Evolutionary conservation across 805 yeast species (phyloP).

Genomic region (Pichia thaimueangensis): DNA sequence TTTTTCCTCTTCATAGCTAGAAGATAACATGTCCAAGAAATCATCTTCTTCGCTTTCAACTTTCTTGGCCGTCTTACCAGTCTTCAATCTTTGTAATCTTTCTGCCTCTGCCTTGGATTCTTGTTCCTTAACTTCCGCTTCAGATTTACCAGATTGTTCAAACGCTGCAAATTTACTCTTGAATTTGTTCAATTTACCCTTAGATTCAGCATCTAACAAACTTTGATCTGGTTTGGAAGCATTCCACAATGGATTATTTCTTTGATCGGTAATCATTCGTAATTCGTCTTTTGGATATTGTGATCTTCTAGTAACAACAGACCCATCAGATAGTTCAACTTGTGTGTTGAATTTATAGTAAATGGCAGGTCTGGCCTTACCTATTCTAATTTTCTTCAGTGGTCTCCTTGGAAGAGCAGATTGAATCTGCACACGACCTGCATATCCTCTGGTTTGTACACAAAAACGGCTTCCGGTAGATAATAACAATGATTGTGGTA

Average conservation of each 20-base stretch:
- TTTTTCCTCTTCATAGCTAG: constrained; percentile 30
- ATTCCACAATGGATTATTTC: constrained; percentile 85
- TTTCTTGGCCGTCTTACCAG: constrained; percentile 23
- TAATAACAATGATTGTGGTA: background rate
- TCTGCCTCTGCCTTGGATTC: constrained; percentile 25
- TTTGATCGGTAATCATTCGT: constrained; percentile 81
- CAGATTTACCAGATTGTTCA: constrained; percentile 31
- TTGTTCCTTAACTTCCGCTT: constrained; percentile 22
- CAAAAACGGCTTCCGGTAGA: background rate
- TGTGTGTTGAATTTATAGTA: constrained; percentile 82
- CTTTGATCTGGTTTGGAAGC: constrained; percentile 73
- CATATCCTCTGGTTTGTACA: constrained; percentile 20
- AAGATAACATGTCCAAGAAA: constrained; percentile 55
- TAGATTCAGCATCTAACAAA: constrained; percentile 72
- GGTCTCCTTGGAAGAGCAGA: constrained; percentile 44
- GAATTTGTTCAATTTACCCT: constrained; percentile 73
- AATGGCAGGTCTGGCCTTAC: constrained; percentile 90
- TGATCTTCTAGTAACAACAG: constrained; percentile 75
- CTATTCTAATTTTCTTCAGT: constrained; percentile 59
- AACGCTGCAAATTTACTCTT: constrained; percentile 58
- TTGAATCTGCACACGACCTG: constrained; percentile 26
- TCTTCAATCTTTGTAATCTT: constrained; percentile 24
- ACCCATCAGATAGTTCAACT: constrained; percentile 93
- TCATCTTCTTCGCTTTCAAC: constrained; percentile 26
- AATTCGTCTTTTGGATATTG: constrained; percentile 85